Evolutionary conservation across 2,329 filamentous ascomycete genomes (phyloP), one percentile per base, ranked within the genome.

Genomic region (Penicillium sp.): DNA sequence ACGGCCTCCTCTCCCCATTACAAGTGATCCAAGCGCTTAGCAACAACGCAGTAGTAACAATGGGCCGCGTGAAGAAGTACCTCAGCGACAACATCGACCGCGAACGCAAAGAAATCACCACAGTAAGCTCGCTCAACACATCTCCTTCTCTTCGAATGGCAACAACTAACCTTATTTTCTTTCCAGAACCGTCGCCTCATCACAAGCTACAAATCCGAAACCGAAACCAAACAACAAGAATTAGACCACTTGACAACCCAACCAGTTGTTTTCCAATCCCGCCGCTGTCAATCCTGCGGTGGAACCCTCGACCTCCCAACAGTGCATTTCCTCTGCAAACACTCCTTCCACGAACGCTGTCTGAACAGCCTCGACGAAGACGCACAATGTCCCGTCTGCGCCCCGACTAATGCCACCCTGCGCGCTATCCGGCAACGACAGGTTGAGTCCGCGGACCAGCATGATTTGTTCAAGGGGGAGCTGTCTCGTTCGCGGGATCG

Each of bases 11-110:
- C 90, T 93, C 94, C 0, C 94, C 94, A 0, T 79, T 99, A 4
- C 94, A 99, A 72, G 94, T 99, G 31, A 94, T 99, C 16, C 93
- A 99, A 73, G 94, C 92, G 0, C 83, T 99, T 14, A 87, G 84
- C 58, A 82, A 83, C 50, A 89, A 88, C 63, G 84, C 87, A 6
- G 90, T 97, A 3, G 93, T 95, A 0, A 97, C 91, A 0, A 97
- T 99, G 90, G 94, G 93, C 48, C 91, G 97, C 83, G 88, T 99
- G 59, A 97, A 97, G 75, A 86, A 87, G 6, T 99, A 99, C 73
- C 85, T 99, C 2, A 85, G 89, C 60, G 86, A 89, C 47, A 96
- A 92, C 9, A 96, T 99, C 60, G 87, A 90, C 63, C 86, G 90
- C 48, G 94, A 99, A 75, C 84, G 91, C 26, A 87, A 86, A 57